Percentiles rank a stretch among this genome's conserved stretches.
These are phyloP conservation scores for Acacia acuminata DNA, from an alignment of 306 rosid genomes.

Conservation along the genomic window DNA sequence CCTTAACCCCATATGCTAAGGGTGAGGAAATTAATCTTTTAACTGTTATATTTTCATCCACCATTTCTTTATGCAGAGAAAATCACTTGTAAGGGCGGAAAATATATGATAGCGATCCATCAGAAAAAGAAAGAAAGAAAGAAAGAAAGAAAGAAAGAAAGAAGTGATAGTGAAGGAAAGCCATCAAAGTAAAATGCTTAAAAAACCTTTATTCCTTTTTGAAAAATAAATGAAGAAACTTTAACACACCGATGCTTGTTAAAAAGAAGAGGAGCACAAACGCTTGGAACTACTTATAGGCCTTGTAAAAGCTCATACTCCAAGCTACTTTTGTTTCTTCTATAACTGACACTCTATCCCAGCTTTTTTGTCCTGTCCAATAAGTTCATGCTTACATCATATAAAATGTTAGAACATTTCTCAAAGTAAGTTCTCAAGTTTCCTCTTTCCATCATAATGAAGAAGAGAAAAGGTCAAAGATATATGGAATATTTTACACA, in stretches of 20 bases:
- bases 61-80: too few relatives aligned
- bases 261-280: conserved; percentile 2
- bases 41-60: too few relatives aligned
- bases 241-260: not conserved
- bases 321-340: conserved; percentile 10
- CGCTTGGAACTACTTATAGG: conserved; percentile 28
- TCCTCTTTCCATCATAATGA: conserved; percentile 5
- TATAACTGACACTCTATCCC: conserved; percentile 13
- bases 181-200: too few relatives aligned
- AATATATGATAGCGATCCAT: too few relatives aligned
- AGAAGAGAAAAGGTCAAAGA: conserved; percentile 20
- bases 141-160: too few relatives aligned
- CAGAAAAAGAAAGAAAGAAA: too few relatives aligned
- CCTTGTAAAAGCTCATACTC: conserved; percentile 16
- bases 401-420: not conserved
- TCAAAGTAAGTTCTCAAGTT: not conserved
- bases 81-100: too few relatives aligned
- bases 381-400: conserved; percentile 7
- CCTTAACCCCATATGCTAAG: too few relatives aligned
- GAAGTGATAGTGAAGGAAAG: too few relatives aligned
- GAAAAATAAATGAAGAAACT: too few relatives aligned
- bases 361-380: not conserved
- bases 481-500: conserved; percentile 8
- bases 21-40: too few relatives aligned
- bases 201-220: too few relatives aligned